Evolutionary conservation across 257 asterid species (phyloP).

Genomic region (Penstemon eatonii): DNA sequence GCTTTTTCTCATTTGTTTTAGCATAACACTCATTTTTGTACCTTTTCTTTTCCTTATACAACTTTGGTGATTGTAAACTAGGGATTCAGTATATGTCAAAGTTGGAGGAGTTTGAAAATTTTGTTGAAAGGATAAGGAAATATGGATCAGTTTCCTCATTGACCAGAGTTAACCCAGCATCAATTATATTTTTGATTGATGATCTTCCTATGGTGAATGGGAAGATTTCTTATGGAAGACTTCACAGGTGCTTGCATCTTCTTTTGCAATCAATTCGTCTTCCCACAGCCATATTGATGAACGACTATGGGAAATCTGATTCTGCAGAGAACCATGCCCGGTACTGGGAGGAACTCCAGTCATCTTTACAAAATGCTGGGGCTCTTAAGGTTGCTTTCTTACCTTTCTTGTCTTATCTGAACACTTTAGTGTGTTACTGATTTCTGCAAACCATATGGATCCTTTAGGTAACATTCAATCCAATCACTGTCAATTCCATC

Average conservation of each 20-base stretch:
- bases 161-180: slow-evolving; percentile 39
- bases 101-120: slow-evolving; percentile 88
- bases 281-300: slow-evolving; percentile 84
- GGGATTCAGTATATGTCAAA: slow-evolving; percentile 80
- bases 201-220: slow-evolving; percentile 90
- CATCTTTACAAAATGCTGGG: slow-evolving; percentile 76
- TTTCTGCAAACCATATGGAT: slow-evolving; percentile 18
- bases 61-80: slow-evolving; percentile 40
- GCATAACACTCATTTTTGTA: slow-evolving; percentile 11
- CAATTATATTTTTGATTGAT: slow-evolving; percentile 77
- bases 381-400: slow-evolving; percentile 79
- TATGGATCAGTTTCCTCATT: slow-evolving; percentile 66
- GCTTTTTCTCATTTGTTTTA: slow-evolving; percentile 15
- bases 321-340: slow-evolving; percentile 57
- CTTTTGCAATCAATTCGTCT: slow-evolving; percentile 73
- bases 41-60: slow-evolving; percentile 24
- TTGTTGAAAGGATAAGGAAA: slow-evolving; percentile 81
- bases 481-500: slow-evolving; percentile 70
- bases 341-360: slow-evolving; percentile 85
- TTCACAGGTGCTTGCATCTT: slow-evolving; percentile 70
- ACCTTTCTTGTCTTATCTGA: slow-evolving; percentile 21
- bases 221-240: slow-evolving; percentile 61
- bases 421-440: slow-evolving; percentile 20
- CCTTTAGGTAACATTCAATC: slow-evolving; percentile 81
- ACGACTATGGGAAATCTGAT: slow-evolving; percentile 66